Base-by-base conservation (phyloP, 495 filamentous ascomycete species). In the Xylaria venustula region DNA sequence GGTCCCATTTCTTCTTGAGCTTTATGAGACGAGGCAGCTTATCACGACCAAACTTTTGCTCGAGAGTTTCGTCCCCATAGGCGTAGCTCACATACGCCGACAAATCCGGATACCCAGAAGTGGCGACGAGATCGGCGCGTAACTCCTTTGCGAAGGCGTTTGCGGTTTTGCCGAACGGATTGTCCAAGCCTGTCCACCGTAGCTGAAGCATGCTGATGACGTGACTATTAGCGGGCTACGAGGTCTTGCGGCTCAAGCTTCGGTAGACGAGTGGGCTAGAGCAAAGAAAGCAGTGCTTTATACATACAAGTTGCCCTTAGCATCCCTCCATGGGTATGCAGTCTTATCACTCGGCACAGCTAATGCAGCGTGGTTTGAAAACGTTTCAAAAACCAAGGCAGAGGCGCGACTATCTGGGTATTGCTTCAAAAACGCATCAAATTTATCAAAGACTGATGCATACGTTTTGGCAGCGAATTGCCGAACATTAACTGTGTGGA, bases 81-180 rank as follows among this genome's bases (percentile, higher is more conserved):
- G 69, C 69, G 55, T 73, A 78, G 49, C 69, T 75, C 26, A 75
- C 60, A 54, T 76, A 79, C 19, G 61, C 40, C 40, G 66, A 61
- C 19, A 71, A 45, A 17, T 56, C 59, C 11, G 30, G 22, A 40
- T 66, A 71, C 23, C 73, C 71, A 6, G 62, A 67, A 1, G 61
- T 55, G 9, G 64, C 54, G 40, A 59, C 52, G 40, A 67, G 58
- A n/a, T 67, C 42, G 11, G 59, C 48, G 60, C 68, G 66, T 20
- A 64, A 22, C 17, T 60, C 49, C 14, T 19, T 22, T 1, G 30
- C 62, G 17, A 60, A 45, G 1, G 3, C 44, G 25, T 58, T 58
- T 1, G 28, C 42, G 20, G 26, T 20, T 2, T 36, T 30, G 2
- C 34, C 55, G 20, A 25, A 49, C 1, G 51, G 32, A n/a, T 40